phyloP scores from a whole-genome alignment of 805 yeast species.

The Ogataea haglerorum region DNA sequence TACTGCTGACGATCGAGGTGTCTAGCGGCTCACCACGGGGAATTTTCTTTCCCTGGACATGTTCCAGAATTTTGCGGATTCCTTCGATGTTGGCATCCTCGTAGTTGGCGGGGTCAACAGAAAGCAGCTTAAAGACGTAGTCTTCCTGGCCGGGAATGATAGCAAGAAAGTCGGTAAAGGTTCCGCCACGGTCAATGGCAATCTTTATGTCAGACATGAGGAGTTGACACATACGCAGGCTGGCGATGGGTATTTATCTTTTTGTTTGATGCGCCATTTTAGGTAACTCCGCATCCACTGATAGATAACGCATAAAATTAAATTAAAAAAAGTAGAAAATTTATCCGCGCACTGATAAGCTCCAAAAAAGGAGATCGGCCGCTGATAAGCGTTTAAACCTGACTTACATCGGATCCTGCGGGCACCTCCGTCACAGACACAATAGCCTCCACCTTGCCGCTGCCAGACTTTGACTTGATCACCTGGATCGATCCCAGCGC shows the following conservation, averaged over 20 bases:
- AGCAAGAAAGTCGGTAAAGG: slow-evolving; percentile 24
- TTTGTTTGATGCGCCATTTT: background rate
- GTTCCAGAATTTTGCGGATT: slow-evolving; percentile 24
- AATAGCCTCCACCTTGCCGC: slow-evolving; percentile 8
- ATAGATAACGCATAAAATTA: background rate
- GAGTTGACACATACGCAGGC: background rate
- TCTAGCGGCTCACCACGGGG: slow-evolving; percentile 20
- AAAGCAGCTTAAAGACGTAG: slow-evolving; percentile 7
- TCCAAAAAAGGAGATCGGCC: background rate
- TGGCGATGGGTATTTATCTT: background rate
- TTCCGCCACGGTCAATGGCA: slow-evolving; percentile 37
- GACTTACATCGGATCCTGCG: background rate
- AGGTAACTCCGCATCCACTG: slow-evolving; percentile 1
- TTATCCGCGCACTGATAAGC: background rate
- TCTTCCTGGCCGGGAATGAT: slow-evolving; percentile 10
- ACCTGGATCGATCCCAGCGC: slow-evolving; percentile 4
- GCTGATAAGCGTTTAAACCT: background rate
- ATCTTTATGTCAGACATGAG: slow-evolving; percentile 7
- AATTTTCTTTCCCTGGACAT: slow-evolving; percentile 16
- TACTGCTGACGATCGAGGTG: slow-evolving; percentile 20
- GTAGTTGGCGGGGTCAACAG: slow-evolving; percentile 28
- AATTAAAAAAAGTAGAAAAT: background rate
- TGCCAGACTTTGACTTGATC: background rate
- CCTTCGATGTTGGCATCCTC: slow-evolving; percentile 29
- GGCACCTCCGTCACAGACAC: slow-evolving; percentile 6